Evolutionary conservation across 371 early-diverging fungal genomes (phyloP).

Genomic region (Cokeromyces recurvatus): DNA sequence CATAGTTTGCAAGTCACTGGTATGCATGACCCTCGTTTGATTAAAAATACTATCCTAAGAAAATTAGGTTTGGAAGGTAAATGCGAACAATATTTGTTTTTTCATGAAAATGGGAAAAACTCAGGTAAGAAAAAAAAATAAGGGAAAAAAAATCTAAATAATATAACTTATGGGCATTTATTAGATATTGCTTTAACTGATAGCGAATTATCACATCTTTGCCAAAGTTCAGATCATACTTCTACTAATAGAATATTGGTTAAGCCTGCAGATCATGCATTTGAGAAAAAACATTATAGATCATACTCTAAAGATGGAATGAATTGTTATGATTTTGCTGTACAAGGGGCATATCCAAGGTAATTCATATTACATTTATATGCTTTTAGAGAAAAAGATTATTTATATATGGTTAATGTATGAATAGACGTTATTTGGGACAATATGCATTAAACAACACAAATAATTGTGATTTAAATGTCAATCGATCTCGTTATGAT

Average conservation of each 20-base stretch:
- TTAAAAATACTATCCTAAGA: constrained; percentile 36
- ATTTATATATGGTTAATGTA: no score
- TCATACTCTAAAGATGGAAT: constrained; percentile 23
- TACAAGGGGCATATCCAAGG: constrained; percentile 15
- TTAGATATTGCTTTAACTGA: constrained; percentile 33
- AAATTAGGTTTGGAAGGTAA: constrained; percentile 33
- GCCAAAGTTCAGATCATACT: constrained; percentile 37
- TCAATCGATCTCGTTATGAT: no score
- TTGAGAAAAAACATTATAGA: constrained; percentile 16
- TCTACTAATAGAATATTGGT: constrained; percentile 38
- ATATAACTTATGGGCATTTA: background rate
- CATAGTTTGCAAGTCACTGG: constrained; percentile 42
- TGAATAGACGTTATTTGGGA: no score
- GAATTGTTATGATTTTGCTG: constrained; percentile 21
- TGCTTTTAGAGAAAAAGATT: no score
- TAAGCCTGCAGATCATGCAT: constrained; percentile 20
- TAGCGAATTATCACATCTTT: constrained; percentile 34
- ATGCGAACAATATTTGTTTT: constrained; percentile 29
- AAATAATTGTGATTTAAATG: no score
- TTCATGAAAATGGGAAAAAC: constrained; percentile 40
- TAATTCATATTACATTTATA: constrained; percentile 3
- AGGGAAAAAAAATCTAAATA: background rate
- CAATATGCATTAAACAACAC: no score
- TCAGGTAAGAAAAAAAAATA: constrained; percentile 22
- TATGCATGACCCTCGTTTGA: constrained; percentile 27